Evolutionary conservation across 345 rosid genomes (phyloP).

Genomic region (Eucalyptus tenuipes): DNA sequence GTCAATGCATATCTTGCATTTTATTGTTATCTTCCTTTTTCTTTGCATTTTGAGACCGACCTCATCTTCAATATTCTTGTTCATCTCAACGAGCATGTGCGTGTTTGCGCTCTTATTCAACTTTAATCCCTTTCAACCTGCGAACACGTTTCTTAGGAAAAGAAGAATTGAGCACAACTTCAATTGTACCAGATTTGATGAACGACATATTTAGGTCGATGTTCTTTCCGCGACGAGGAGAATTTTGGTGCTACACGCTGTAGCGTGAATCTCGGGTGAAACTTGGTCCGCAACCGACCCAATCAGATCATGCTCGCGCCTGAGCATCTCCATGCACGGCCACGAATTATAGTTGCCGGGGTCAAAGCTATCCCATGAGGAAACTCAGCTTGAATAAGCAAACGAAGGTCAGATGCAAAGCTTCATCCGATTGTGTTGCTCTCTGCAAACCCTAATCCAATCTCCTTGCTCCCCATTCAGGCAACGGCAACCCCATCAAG

Average conservation of each 20-base stretch:
- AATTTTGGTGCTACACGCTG: too few relatives aligned
- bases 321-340: not conserved
- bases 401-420: not conserved
- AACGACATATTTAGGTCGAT: not conserved
- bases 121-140: not conserved
- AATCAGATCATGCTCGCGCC: not conserved
- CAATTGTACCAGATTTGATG: not conserved
- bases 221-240: too few relatives aligned
- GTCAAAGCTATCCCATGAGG: not conserved
- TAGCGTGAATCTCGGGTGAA: not conserved
- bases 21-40: accelerated
- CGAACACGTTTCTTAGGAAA: not conserved
- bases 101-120: not conserved
- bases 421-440: not conserved
- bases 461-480: not conserved
- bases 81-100: not conserved
- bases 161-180: not conserved
- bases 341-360: not conserved
- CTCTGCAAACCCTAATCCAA: not conserved
- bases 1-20: not conserved
- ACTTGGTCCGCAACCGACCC: not conserved
- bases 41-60: not conserved
- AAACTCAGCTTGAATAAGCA: not conserved
- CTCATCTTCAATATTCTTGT: not conserved
- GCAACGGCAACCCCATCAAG: not conserved